Conservation (phyloP, 2,329 filamentous ascomycete genomes). For the Colletotrichum sp. region DNA sequence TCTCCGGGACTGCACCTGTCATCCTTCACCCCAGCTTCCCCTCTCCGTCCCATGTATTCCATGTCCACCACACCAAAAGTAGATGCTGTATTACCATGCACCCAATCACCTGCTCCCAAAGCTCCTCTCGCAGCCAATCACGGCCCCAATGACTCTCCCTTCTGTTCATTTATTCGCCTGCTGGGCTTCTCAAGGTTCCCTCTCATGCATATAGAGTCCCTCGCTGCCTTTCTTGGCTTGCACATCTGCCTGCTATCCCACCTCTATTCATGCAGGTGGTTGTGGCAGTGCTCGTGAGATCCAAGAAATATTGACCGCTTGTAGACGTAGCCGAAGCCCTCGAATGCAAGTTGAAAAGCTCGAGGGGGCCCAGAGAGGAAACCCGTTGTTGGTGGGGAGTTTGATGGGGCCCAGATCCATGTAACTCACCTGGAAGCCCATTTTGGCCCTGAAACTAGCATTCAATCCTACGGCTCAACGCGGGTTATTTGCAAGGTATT, state of each 20-base stretch:
- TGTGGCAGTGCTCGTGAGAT: constrained; percentile 9
- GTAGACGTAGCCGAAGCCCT: neutral
- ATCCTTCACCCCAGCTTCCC: constrained; percentile 9
- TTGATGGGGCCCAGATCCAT: neutral
- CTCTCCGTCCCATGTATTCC: constrained; percentile 2
- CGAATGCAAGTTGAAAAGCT: neutral
- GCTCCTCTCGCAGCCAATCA: neutral
- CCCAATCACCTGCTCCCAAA: constrained; percentile 1
- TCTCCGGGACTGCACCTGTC: neutral
- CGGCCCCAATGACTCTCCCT: neutral
- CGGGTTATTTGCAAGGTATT: neutral
- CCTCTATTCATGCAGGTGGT: neutral
- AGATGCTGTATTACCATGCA: neutral
- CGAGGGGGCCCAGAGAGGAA: neutral
- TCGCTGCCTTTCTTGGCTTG: neutral
- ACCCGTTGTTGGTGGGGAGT: neutral
- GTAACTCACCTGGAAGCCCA: neutral
- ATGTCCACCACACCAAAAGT: neutral
- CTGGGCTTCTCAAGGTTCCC: neutral
- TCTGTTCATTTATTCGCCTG: neutral
- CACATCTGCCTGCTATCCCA: neutral
- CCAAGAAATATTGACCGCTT: neutral
- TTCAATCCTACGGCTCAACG: neutral
- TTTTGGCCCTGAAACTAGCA: neutral
- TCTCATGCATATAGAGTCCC: neutral